phyloP scores from a whole-genome alignment of 2,329 filamentous ascomycete genomes.

The Aspergillus sp. region DNA sequence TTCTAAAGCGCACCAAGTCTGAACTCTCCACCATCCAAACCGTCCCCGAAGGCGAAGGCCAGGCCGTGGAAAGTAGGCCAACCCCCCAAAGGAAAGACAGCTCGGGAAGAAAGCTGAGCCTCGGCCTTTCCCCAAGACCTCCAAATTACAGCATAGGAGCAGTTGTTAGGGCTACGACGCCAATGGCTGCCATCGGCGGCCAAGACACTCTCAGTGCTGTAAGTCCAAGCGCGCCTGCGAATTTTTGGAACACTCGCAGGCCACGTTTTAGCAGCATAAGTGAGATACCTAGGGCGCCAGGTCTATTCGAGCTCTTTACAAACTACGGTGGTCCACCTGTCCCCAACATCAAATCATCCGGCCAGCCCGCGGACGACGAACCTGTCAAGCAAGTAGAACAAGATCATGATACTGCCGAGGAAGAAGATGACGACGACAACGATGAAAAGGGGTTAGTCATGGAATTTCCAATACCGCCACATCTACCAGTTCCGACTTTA shows the following conservation, averaged over 20 bases:
- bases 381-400: slow-evolving; percentile 12
- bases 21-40: slow-evolving; percentile 31
- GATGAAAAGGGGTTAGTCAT: slow-evolving; percentile 63
- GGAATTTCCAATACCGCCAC: slow-evolving; percentile 62
- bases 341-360: slow-evolving; percentile 51
- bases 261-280: slow-evolving; percentile 56
- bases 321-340: slow-evolving; percentile 60
- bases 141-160: slow-evolving; percentile 40
- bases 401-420: slow-evolving; percentile 30
- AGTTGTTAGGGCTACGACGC: slow-evolving; percentile 46
- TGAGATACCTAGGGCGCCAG: slow-evolving; percentile 51
- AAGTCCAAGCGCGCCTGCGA: slow-evolving; percentile 36
- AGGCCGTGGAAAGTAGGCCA: slow-evolving; percentile 20
- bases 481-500: slow-evolving; percentile 69
- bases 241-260: slow-evolving; percentile 49
- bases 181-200: slow-evolving; percentile 46
- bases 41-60: slow-evolving; percentile 25
- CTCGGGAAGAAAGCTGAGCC: slow-evolving; percentile 39
- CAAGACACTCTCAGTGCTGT: slow-evolving; percentile 60
- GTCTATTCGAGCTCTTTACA: slow-evolving; percentile 56
- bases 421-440: slow-evolving; percentile 58
- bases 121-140: slow-evolving; percentile 37
- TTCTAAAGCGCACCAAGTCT: slow-evolving; percentile 46
- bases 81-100: slow-evolving; percentile 31
- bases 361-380: slow-evolving; percentile 25